These are phyloP conservation scores for Alternaria dauci DNA, from an alignment of 2,329 filamentous ascomycete species.

Conservation along the genomic window DNA sequence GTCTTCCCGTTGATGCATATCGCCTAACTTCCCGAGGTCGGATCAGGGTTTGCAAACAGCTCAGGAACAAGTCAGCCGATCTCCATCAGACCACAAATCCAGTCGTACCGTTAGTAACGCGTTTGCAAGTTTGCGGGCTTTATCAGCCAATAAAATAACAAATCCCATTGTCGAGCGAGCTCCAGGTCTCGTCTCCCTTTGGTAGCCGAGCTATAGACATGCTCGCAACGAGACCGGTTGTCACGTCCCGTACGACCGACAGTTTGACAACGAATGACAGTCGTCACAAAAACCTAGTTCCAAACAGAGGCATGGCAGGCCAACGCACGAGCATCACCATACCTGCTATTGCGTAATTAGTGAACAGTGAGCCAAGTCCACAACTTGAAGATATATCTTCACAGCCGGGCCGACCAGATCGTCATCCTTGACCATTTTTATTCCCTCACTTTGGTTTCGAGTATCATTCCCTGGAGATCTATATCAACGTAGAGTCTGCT, in stretches of 20 bases:
- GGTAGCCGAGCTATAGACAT: constrained; percentile 1
- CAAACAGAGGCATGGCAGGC: background rate
- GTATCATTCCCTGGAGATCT: background rate
- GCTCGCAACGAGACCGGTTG: constrained; percentile 21
- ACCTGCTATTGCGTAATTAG: constrained; percentile 2
- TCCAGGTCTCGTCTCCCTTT: constrained; percentile 7
- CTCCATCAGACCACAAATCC: constrained; percentile 18
- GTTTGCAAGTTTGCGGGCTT: constrained; percentile 9
- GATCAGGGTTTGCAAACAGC: constrained; percentile 6
- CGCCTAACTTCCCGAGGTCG: constrained; percentile 10
- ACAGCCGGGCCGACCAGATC: background rate
- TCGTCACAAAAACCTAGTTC: constrained; percentile 5
- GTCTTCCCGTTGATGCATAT: constrained; percentile 11
- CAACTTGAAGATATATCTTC: constrained; percentile 9
- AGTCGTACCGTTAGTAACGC: constrained; percentile 7
- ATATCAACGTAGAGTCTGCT: too few species aligned
- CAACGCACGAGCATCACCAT: constrained; percentile 13
- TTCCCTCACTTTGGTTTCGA: background rate
- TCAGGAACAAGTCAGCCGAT: constrained; percentile 28
- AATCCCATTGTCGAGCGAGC: constrained; percentile 22
- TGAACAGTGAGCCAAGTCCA: constrained; percentile 9
- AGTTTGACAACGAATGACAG: constrained; percentile 25
- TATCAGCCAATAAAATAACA: constrained; percentile 26
- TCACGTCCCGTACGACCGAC: constrained; percentile 31
- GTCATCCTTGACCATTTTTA: background rate